Percentiles rank a stretch among this genome's conserved stretches.
These are phyloP conservation scores for Medicago arabica DNA, from an alignment of 306 rosid genomes.

Conservation along the genomic window DNA sequence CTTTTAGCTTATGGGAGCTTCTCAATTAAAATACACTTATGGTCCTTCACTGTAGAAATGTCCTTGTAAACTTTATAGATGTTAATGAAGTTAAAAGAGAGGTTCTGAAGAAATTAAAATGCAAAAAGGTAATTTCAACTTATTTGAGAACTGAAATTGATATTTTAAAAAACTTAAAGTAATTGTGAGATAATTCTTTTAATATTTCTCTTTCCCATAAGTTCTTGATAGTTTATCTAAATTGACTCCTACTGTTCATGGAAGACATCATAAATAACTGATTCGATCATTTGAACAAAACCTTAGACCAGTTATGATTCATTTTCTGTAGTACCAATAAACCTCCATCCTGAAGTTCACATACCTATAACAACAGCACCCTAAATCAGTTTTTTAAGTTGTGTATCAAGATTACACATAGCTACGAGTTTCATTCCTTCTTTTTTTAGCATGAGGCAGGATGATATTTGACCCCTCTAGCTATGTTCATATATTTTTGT, in stretches of 20 bases:
- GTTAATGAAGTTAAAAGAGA: background rate
- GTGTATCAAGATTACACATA: constrained; percentile 13
- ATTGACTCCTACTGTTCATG: constrained; percentile 11
- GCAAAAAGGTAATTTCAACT: constrained; percentile 11
- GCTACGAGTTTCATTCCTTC: constrained; percentile 11
- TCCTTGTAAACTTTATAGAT: constrained; percentile 7
- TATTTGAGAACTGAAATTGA: background rate
- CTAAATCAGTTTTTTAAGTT: background rate
- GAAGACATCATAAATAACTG: constrained; percentile 11
- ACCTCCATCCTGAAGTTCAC: constrained; percentile 11
- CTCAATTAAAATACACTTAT: background rate
- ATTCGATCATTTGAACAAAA: constrained; percentile 15
- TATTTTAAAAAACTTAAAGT: background rate
- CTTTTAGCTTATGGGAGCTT: constrained; percentile 10
- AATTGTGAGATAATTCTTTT: background rate
- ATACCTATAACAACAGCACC: constrained; percentile 1
- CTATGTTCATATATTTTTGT: constrained; percentile 14
- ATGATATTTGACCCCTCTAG: constrained; percentile 8
- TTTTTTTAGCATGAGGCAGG: constrained; percentile 14
- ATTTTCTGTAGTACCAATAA: constrained; percentile 16
- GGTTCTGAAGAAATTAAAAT: background rate
- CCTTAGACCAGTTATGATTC: background rate
- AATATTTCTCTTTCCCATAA: background rate
- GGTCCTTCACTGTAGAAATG: background rate
- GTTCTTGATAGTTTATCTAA: constrained; percentile 1